A percentile compares a stretch with the other conserved stretches of the same genome.
Conservation (phyloP, 2,329 filamentous ascomycete genomes). For the Nemania sp. region DNA sequence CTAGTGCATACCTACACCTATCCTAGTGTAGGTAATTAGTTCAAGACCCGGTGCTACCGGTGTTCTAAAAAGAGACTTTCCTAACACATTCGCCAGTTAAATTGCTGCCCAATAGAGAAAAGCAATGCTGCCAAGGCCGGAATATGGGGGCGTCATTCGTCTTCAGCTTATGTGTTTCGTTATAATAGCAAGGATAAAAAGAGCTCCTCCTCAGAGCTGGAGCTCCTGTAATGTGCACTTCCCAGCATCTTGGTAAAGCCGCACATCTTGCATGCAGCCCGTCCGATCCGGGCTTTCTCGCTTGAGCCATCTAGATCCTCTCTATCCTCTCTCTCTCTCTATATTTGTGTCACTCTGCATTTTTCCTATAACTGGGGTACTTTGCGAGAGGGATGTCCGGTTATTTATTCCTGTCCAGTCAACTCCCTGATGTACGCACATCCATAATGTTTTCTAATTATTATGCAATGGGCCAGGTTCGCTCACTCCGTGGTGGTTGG, state of each 20-base stretch:
- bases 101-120: conserved; percentile 25
- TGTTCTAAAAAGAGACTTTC: conserved; percentile 2
- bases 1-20: background rate
- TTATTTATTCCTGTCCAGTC: too few relatives aligned
- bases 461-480: background rate
- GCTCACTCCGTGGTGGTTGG: background rate
- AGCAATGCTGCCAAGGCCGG: conserved; percentile 18
- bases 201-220: too few relatives aligned
- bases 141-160: background rate
- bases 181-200: too few relatives aligned
- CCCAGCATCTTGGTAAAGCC: conserved; percentile 22
- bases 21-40: background rate
- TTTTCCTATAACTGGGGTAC: conserved; percentile 1
- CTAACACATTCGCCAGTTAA: conserved; percentile 14
- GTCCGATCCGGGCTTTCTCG: conserved; percentile 10
- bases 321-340: background rate
- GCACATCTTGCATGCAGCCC: conserved; percentile 26
- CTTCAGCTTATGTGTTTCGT: too few relatives aligned
- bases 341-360: background rate
- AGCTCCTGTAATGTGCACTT: too few relatives aligned
- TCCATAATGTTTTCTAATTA: background rate
- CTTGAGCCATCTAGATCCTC: too few relatives aligned
- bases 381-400: too few relatives aligned
- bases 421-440: background rate
- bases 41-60: conserved; percentile 2